Evolutionary conservation across 1,284 basidiomycete species (phyloP), one percentile per base, ranked within the genome.

Genomic region (Cerrena zonata): DNA sequence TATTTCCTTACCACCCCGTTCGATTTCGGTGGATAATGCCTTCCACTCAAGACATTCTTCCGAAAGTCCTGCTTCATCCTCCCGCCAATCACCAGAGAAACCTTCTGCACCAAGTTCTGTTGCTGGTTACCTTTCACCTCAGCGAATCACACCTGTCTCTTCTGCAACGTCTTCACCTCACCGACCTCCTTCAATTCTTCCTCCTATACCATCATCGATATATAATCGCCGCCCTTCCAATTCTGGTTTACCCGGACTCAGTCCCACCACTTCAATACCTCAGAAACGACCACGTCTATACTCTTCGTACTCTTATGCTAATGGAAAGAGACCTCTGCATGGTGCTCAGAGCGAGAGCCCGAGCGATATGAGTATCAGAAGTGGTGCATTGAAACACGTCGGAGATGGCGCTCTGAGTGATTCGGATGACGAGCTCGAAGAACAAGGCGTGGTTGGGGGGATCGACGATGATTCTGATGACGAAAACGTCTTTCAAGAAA

Each of bases 371-470:
- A 59, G 51, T 19, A 50, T 55, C 13, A 60, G 54, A 26, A 57
- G 56, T 13, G 59, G 60, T 21, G 5, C 55, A 41, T 65, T 78
- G 27, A 70, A 77, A 2, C 78, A 87, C 57, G 78, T 85, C 2
- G 88, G 87, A 11, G 87, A 89, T 59, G 86, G 88, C 21, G 84
- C 84, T 2, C 66, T 90, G 10, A 82, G 85, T 54, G 85, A 88
- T 60, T 88, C 84, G 0, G 86, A 88, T 65, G 53, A 53, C n/a
- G 73, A 68, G 44, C 74, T 73, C 21, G 70, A 72, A 22, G 13
- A 42, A 22, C 42, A 47, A 37, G 2, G 53, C 45, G 38, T 52
- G 42, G 43, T 46, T 19, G 21, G 34, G 50, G n/a, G 44, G 40
- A 10, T 22, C 19, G 47, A 48, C 21, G 22, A 13, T 15, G 41